Evolutionary conservation across 805 yeast genomes (phyloP).

Genomic region (Suhomyces sp.): DNA sequence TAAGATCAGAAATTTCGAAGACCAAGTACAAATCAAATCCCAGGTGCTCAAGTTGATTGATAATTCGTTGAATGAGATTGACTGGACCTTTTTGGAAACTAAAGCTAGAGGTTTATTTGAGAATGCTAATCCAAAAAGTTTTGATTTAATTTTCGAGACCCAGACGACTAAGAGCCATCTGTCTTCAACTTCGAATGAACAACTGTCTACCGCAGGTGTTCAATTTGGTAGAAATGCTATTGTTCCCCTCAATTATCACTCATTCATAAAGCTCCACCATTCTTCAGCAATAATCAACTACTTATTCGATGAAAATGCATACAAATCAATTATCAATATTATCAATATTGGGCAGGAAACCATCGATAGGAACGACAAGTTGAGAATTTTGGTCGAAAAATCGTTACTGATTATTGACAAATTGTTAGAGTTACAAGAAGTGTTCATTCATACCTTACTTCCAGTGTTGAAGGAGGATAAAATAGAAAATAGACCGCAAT

Average conservation of each 20-base stretch:
- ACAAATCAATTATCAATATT: constrained; percentile 54
- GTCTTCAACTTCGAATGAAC: background rate
- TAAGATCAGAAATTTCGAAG: constrained; percentile 31
- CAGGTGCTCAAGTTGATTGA: constrained; percentile 53
- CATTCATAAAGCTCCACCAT: constrained; percentile 62
- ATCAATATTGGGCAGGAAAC: constrained; percentile 61
- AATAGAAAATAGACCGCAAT: constrained; percentile 3
- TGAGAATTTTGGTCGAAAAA: constrained; percentile 35
- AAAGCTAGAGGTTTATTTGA: constrained; percentile 19
- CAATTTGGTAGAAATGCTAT: too few relatives aligned
- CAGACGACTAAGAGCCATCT: too few relatives aligned
- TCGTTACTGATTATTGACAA: constrained; percentile 46
- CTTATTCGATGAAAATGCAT: constrained; percentile 59
- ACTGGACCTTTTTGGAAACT: constrained; percentile 46
- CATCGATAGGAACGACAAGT: constrained; percentile 42
- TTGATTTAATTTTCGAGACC: constrained; percentile 23
- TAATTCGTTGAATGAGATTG: constrained; percentile 33
- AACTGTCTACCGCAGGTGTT: too few relatives aligned
- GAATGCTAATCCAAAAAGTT: too few relatives aligned
- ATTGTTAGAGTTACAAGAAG: constrained; percentile 54
- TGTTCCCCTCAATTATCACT: constrained; percentile 19
- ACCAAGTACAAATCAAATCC: constrained; percentile 48
- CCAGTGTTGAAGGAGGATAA: constrained; percentile 46
- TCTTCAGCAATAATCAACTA: constrained; percentile 63
- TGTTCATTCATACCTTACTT: constrained; percentile 55